These are phyloP conservation scores for Pneumocystis sp. DNA, from an alignment of 1,139 yeast genomes.

Conservation along the genomic window DNA sequence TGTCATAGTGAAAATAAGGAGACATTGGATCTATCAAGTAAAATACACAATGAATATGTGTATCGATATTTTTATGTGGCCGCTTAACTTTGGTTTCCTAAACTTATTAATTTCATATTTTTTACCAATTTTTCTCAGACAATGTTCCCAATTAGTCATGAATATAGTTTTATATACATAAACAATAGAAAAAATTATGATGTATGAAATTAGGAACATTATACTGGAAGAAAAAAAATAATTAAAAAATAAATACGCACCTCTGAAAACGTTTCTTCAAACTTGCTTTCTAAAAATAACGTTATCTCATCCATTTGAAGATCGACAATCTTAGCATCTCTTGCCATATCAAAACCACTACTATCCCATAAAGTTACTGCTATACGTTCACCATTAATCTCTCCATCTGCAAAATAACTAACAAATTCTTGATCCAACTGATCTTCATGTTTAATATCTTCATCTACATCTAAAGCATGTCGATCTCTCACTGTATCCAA, in stretches of 20 bases:
- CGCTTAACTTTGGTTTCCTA: conserved; percentile 1
- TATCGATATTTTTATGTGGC: neutral
- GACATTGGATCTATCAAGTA: neutral
- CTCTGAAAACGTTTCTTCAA: conserved; percentile 1
- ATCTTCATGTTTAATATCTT: neutral
- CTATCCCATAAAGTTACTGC: conserved; percentile 1
- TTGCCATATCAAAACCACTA: neutral
- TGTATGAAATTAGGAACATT: neutral
- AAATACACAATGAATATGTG: conserved; percentile 2
- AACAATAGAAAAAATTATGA: neutral
- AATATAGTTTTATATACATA: neutral
- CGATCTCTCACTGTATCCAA: neutral
- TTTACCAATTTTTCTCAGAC: neutral
- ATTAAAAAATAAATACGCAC: neutral
- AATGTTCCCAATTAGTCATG: neutral
- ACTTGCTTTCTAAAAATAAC: conserved; percentile 1
- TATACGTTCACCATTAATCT: neutral
- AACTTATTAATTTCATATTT: neutral
- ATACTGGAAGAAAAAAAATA: neutral
- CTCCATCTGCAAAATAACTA: neutral
- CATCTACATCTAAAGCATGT: neutral
- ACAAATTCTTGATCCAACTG: neutral
- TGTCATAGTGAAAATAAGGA: neutral
- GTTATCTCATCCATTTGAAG: conserved; percentile 1
- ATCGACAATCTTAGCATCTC: neutral